Conservation (phyloP, 441 rosid species). For the Jatropha multifida region DNA sequence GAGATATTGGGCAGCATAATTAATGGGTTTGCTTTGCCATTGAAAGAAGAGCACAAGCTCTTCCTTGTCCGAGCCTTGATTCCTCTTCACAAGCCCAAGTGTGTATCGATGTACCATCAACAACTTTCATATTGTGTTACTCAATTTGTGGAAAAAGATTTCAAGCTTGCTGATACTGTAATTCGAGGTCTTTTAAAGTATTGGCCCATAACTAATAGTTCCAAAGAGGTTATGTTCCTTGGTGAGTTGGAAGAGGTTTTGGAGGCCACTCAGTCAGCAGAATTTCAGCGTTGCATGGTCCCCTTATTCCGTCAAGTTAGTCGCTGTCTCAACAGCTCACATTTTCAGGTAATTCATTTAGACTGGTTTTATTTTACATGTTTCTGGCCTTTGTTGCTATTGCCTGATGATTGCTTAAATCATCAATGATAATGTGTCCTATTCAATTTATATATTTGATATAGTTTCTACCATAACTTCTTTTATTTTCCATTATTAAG, state of each 20-base stretch:
- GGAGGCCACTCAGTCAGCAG: conserved; percentile 81
- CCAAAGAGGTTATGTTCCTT: conserved; percentile 76
- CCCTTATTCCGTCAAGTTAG: conserved; percentile 65
- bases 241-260: conserved; percentile 90
- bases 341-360: conserved; percentile 66
- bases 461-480: neutral
- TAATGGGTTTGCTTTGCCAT: conserved; percentile 80
- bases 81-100: conserved; percentile 87
- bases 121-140: conserved; percentile 82
- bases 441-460: neutral
- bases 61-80: conserved; percentile 74
- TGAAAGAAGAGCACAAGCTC: conserved; percentile 91
- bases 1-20: conserved; percentile 78
- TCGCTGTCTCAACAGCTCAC: conserved; percentile 74
- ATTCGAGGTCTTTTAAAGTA: conserved; percentile 77
- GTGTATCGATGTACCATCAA: conserved; percentile 71
- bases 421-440: neutral
- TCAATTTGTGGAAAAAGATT: conserved; percentile 89
- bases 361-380: conserved; percentile 1
- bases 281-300: conserved; percentile 86
- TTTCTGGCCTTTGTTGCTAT: neutral
- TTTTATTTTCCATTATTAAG: neutral
- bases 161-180: conserved; percentile 78
- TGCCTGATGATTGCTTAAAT: neutral
- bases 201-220: conserved; percentile 81